Evolutionary conservation across 208 protist genomes (phyloP).

Genomic region (Trypanosomatidae sp.): DNA sequence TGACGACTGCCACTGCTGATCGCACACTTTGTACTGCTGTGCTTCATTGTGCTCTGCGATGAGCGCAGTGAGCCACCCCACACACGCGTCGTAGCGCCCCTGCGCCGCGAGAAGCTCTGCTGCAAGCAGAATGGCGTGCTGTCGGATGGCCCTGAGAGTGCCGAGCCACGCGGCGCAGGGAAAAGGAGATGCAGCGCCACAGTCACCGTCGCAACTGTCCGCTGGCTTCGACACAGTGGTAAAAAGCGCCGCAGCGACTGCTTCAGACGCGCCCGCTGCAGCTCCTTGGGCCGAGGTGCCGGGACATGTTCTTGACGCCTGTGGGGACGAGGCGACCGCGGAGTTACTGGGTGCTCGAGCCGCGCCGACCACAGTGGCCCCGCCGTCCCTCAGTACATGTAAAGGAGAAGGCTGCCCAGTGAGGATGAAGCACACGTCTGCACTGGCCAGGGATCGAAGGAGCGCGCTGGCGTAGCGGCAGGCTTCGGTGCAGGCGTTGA

Average conservation of each 20-base stretch:
- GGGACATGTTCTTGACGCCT: not conserved
- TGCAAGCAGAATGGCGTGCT: conserved; percentile 16
- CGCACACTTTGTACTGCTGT: not conserved
- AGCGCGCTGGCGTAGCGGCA: conserved; percentile 47
- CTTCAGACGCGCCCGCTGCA: not conserved
- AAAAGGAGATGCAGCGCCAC: not conserved
- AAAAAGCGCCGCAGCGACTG: not conserved
- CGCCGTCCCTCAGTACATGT: not conserved
- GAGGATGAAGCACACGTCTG: conserved; percentile 19
- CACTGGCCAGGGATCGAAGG: conserved; percentile 36
- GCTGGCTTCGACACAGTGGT: not conserved
- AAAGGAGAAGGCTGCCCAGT: conserved; percentile 5
- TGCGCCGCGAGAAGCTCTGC: conserved; percentile 23
- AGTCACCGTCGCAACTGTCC: not conserved
- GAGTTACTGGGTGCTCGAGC: not conserved
- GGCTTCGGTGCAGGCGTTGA: conserved; percentile 63
- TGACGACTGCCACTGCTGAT: not conserved
- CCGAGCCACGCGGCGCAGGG: conserved; percentile 5
- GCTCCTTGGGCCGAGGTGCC: not conserved
- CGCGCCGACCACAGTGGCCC: not conserved
- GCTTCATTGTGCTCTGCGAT: conserved; percentile 22
- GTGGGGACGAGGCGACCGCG: not conserved
- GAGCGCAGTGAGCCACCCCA: conserved; percentile 9
- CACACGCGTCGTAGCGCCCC: conserved; percentile 23
- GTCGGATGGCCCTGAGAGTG: conserved; percentile 19